These are phyloP conservation scores for Polyporus tsugae DNA, from an alignment of 1,284 basidiomycete genomes.

Conservation along the genomic window DNA sequence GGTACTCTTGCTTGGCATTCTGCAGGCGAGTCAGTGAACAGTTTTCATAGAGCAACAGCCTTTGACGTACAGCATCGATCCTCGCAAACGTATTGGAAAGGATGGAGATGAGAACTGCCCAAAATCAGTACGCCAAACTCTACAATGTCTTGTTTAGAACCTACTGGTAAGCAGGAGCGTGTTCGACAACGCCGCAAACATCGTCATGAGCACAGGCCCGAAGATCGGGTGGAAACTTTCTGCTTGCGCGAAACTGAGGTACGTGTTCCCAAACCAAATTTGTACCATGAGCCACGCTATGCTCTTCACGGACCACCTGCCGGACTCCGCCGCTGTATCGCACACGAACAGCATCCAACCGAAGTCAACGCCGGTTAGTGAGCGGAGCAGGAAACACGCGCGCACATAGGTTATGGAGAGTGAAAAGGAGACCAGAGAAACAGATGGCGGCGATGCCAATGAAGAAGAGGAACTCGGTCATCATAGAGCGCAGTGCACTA, in stretches of 20 bases:
- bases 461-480: constrained; percentile 84
- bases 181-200: constrained; percentile 84
- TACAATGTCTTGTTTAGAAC: constrained; percentile 34
- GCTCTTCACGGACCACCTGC: constrained; percentile 67
- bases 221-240: constrained; percentile 84
- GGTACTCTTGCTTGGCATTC: constrained; percentile 88
- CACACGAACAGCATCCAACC: background rate
- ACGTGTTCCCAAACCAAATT: constrained; percentile 87
- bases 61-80: constrained; percentile 72
- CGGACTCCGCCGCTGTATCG: constrained; percentile 47
- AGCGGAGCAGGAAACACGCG: background rate
- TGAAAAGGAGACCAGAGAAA: constrained; percentile 89
- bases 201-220: constrained; percentile 87
- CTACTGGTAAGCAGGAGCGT: constrained; percentile 83
- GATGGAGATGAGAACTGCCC: constrained; percentile 61
- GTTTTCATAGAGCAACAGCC: background rate
- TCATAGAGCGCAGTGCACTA: constrained; percentile 80
- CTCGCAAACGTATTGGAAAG: constrained; percentile 86
- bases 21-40: constrained; percentile 39
- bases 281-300: constrained; percentile 86
- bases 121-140: background rate
- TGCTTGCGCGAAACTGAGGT: constrained; percentile 73
- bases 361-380: background rate
- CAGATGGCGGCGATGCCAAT: constrained; percentile 84
- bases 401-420: constrained; percentile 79